Base-by-base conservation (phyloP, 345 rosid genomes). In the Clarkia xantiana region DNA sequence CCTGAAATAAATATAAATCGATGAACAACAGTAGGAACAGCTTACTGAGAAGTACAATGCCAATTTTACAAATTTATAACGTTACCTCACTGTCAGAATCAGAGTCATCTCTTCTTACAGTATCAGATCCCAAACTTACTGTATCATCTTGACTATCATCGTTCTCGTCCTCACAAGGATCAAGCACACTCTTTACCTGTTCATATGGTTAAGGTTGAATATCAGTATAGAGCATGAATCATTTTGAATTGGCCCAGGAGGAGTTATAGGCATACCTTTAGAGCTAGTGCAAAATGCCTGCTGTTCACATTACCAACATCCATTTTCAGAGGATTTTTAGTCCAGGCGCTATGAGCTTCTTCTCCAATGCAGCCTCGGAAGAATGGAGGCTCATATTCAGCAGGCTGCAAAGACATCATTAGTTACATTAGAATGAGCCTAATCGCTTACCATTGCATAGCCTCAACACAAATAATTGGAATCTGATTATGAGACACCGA, bases 171-270 rank as follows among this genome's bases (percentile, higher is more conserved):
- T 79, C 90, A 61, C 96, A 91, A 40, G 96, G 98, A 69, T 91
- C 98, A 55, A 91, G 98, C 60, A 86, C 94, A 53, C 96, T 91
- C 75, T 91, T 84, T 44, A 87, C 96, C 96, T 91, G 73, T 40
- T 53, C 23, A 68, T 50, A 34, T 58, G 23, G 6, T 29, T 7
- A 29, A 29, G 36, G 36, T 10, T 29, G 36, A 29, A 29, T 29
- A 29, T 29, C 36, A 29, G 9, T 29, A 29, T 10, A 2, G 36
- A 29, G 8, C 36, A 29, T 29, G 36, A 29, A 29, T 29, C 36
- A 29, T 29, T 29, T 29, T 29, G 36, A 29, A 29, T 29, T 29
- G 36, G 36, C 36, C 8, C 8, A 5, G 9, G 9, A 29, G 36
- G 7, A 29, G 36, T 29, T 29, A 29, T 1, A 29, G 36, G 4